Conservation (phyloP, 257 asterid species). For the Ligustrum vulgare region DNA sequence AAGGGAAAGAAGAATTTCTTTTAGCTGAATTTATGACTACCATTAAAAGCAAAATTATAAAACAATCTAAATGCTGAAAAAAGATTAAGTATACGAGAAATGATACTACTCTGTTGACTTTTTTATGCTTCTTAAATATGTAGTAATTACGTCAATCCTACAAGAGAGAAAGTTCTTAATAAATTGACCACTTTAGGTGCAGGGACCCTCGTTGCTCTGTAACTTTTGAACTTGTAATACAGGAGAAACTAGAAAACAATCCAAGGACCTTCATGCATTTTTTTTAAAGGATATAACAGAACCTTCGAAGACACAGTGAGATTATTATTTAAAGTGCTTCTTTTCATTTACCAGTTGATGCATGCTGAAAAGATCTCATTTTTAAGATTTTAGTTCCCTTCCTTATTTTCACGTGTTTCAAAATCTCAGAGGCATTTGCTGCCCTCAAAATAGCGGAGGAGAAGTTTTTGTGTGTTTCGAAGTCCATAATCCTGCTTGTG, state of each 20-base stretch:
- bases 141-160: not conserved
- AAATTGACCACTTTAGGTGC: not conserved
- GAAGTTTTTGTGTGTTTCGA: constrained; percentile 69
- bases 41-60: not conserved
- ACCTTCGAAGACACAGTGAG: not conserved
- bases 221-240: not conserved
- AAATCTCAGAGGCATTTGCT: constrained; percentile 73
- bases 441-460: constrained; percentile 80
- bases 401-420: constrained; percentile 18
- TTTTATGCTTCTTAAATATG: not conserved
- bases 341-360: constrained; percentile 12
- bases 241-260: not conserved
- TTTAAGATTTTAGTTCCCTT: not conserved
- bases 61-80: not conserved
- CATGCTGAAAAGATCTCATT: constrained; percentile 18
- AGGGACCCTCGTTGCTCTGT: not conserved
- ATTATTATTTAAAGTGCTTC: not conserved
- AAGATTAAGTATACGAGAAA: not conserved
- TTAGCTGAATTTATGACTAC: not conserved
- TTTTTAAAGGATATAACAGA: not conserved
- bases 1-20: not conserved
- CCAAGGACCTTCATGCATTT: not conserved
- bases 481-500: constrained; percentile 73
- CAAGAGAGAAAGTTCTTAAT: not conserved
- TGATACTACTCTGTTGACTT: not conserved